These are phyloP conservation scores for Schoenoplectus tabernaemontani DNA, from an alignment of 202 grass and related monocot species.

Conservation along the genomic window DNA sequence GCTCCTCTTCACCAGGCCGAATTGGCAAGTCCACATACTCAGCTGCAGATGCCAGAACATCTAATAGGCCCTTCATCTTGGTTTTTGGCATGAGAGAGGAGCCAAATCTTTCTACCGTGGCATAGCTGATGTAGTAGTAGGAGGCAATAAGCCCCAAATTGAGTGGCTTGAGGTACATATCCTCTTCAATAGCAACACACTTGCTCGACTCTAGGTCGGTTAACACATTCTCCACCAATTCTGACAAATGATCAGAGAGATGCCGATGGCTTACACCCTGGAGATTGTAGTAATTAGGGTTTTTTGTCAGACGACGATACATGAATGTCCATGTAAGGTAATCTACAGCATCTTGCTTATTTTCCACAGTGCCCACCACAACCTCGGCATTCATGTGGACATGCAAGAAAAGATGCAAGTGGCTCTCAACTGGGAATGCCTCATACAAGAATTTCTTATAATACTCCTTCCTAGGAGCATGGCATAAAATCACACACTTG, in stretches of 20 bases:
- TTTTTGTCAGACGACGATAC: slow-evolving; percentile 75
- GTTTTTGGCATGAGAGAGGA: slow-evolving; percentile 67
- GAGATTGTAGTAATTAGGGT: slow-evolving; percentile 84
- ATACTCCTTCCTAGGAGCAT: slow-evolving; percentile 81
- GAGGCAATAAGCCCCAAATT: slow-evolving; percentile 90
- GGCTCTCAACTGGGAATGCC: slow-evolving; percentile 85
- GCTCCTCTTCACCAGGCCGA: slow-evolving; percentile 64
- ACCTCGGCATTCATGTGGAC: slow-evolving; percentile 81
- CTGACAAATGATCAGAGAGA: slow-evolving; percentile 81
- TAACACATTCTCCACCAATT: slow-evolving; percentile 52
- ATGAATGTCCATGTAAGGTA: slow-evolving; percentile 93
- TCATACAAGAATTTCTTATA: slow-evolving; percentile 92
- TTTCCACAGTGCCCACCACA: slow-evolving; percentile 57
- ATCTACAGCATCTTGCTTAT: slow-evolving; percentile 92
- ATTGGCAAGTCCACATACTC: slow-evolving; percentile 68
- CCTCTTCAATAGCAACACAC: slow-evolving; percentile 73
- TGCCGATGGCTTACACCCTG: slow-evolving; percentile 82
- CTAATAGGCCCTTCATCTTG: slow-evolving; percentile 79
- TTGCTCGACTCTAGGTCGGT: slow-evolving; percentile 62
- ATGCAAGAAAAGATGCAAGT: slow-evolving; percentile 81
- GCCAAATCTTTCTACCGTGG: slow-evolving; percentile 67
- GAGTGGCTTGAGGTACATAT: slow-evolving; percentile 79
- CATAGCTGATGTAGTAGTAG: slow-evolving; percentile 85
- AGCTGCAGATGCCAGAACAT: slow-evolving; percentile 63
- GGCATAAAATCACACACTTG: slow-evolving; percentile 83